Evolutionary conservation across 2,329 filamentous ascomycete species (phyloP).

Genomic region (Verruconis gallopava): DNA sequence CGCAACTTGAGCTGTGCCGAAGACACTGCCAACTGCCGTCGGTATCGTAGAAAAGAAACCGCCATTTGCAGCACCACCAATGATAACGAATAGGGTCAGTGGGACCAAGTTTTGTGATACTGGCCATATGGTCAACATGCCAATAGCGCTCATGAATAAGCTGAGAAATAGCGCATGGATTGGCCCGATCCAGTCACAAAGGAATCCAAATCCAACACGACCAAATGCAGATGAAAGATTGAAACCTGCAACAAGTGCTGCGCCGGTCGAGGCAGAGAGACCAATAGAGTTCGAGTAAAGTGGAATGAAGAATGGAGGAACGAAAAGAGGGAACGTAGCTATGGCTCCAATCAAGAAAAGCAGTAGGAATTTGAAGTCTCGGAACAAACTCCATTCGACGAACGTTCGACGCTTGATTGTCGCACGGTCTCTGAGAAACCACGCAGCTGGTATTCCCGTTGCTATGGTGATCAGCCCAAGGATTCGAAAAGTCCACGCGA

Average conservation of each 20-base stretch:
- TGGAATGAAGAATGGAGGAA: constrained; percentile 49
- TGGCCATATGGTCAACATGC: constrained; percentile 50
- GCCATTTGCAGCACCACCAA: constrained; percentile 49
- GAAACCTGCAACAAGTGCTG: constrained; percentile 47
- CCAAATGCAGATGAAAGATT: constrained; percentile 48
- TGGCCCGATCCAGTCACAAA: constrained; percentile 41
- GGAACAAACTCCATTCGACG: constrained; percentile 42
- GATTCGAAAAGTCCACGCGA: constrained; percentile 40
- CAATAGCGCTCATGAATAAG: constrained; percentile 40
- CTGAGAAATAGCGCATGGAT: constrained; percentile 42
- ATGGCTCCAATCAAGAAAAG: constrained; percentile 43
- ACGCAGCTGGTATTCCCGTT: constrained; percentile 44
- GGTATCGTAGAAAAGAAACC: constrained; percentile 53
- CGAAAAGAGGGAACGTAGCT: constrained; percentile 47
- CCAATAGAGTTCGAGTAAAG: constrained; percentile 44
- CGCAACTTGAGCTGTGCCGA: constrained; percentile 41
- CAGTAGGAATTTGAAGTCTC: constrained; percentile 36
- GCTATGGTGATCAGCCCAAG: constrained; percentile 39
- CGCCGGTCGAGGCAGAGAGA: constrained; percentile 39
- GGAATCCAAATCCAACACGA: constrained; percentile 40
- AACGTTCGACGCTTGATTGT: constrained; percentile 27
- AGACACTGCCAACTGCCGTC: constrained; percentile 47
- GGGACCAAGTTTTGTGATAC: constrained; percentile 41
- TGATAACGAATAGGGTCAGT: constrained; percentile 42
- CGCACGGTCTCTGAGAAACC: constrained; percentile 37